Evolutionary conservation across 1,139 yeast genomes (phyloP).

Genomic region (Pichia sp.): DNA sequence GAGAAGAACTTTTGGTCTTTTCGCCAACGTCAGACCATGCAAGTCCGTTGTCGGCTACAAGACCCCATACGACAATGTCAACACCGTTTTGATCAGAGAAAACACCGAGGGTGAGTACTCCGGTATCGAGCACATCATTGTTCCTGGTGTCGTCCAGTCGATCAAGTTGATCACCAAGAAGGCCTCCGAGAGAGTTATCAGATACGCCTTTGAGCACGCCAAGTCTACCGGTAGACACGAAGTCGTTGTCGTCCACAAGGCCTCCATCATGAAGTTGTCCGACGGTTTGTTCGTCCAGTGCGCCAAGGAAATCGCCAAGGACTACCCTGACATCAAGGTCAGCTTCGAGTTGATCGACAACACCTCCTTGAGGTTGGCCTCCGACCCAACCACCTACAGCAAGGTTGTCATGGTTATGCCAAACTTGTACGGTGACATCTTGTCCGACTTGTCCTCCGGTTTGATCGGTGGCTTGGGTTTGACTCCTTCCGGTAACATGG

Average conservation of each 20-base stretch:
- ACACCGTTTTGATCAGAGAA: constrained; percentile 95
- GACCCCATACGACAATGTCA: constrained; percentile 91
- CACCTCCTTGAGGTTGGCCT: constrained; percentile 85
- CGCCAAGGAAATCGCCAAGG: constrained; percentile 83
- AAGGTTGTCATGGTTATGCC: constrained; percentile 98
- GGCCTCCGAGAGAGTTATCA: constrained; percentile 93
- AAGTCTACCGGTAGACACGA: constrained; percentile 82
- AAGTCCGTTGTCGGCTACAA: constrained; percentile 88
- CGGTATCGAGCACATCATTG: constrained; percentile 96
- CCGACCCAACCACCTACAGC: constrained; percentile 80
- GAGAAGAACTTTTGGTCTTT: constrained; percentile 93
- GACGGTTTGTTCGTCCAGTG: constrained; percentile 94
- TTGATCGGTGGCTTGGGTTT: constrained; percentile 97
- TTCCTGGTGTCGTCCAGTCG: constrained; percentile 97
- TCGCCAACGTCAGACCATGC: constrained; percentile 98
- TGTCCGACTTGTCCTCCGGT: constrained; percentile 96
- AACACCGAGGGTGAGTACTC: constrained; percentile 99
- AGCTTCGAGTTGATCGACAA: constrained; percentile 89
- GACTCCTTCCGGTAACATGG: constrained; percentile 99
- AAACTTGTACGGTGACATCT: constrained; percentile 96
- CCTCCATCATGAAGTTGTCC: constrained; percentile 95
- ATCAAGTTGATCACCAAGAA: constrained; percentile 94
- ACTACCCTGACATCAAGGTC: constrained; percentile 84
- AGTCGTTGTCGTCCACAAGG: constrained; percentile 94
- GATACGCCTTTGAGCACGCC: constrained; percentile 97